Conservation (phyloP, 169 alveolate genomes). For the Babesia divergens region DNA sequence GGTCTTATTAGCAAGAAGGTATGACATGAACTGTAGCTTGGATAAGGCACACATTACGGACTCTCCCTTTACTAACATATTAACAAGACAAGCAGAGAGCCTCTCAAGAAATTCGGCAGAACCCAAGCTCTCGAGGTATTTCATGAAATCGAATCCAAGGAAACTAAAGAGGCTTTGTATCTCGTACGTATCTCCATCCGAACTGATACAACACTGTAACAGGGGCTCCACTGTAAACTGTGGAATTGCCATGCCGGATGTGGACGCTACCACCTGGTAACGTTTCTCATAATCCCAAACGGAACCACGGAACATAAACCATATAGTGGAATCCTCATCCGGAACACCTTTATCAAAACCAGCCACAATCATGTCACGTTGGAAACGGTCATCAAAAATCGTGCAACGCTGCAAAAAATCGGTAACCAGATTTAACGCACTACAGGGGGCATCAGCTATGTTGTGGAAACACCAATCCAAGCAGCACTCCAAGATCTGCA, state of each 20-base stretch:
- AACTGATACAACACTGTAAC: not conserved
- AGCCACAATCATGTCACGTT: constrained; percentile 8
- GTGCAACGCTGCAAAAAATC: constrained; percentile 7
- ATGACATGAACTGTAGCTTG: not conserved
- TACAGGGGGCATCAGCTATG: not conserved
- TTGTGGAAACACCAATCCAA: not conserved
- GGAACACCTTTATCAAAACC: not conserved
- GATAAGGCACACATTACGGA: not conserved
- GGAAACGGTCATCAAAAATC: not conserved
- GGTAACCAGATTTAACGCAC: not conserved
- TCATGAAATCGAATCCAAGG: not conserved
- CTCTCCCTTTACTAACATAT: not conserved
- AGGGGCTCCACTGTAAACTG: not conserved
- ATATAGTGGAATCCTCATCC: not conserved
- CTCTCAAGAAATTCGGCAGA: not conserved
- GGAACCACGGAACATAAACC: constrained; percentile 7
- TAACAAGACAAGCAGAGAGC: not conserved
- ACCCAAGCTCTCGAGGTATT: not conserved
- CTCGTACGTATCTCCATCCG: not conserved
- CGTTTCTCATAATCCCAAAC: not conserved
- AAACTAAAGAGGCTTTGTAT: not conserved
- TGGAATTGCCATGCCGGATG: not conserved
- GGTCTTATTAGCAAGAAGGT: not conserved
- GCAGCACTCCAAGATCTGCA: constrained; percentile 4
- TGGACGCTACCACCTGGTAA: not conserved